These are phyloP conservation scores for Kwoniella shandongensis DNA, from an alignment of 768 basidiomycete genomes.

Conservation along the genomic window DNA sequence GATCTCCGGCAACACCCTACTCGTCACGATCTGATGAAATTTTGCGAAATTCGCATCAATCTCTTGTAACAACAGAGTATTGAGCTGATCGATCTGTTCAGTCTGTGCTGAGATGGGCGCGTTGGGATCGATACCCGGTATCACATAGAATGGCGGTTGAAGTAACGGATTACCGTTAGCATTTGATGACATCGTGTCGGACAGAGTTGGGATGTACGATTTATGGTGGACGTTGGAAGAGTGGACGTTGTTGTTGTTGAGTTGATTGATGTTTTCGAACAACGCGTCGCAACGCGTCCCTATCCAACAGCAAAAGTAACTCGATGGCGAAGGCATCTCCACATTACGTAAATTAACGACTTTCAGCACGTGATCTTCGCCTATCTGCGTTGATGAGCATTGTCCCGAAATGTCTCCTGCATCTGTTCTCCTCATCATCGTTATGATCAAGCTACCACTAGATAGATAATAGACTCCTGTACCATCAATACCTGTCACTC, in stretches of 20 bases:
- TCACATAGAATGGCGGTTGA: conserved; percentile 47
- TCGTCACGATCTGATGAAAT: conserved; percentile 80
- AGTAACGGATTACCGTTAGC: conserved; percentile 32
- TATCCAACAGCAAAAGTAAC: too few relatives aligned
- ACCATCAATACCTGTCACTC: too few relatives aligned
- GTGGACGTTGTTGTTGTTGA: not conserved
- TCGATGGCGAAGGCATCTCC: too few relatives aligned
- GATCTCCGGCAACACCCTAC: conserved; percentile 77
- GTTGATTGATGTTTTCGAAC: conserved; percentile 3
- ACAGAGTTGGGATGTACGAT: not conserved
- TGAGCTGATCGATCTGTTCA: conserved; percentile 92
- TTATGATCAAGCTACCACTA: too few relatives aligned
- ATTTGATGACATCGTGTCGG: not conserved
- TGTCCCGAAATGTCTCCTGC: too few relatives aligned
- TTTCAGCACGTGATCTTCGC: too few relatives aligned
- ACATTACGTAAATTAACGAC: too few relatives aligned
- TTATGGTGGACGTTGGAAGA: not conserved
- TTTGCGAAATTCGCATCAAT: conserved; percentile 91
- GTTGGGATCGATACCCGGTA: conserved; percentile 47
- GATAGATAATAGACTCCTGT: too few relatives aligned
- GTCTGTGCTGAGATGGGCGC: conserved; percentile 67
- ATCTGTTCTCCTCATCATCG: too few relatives aligned
- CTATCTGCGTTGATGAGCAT: too few relatives aligned
- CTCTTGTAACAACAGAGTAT: conserved; percentile 88
- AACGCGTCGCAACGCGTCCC: conserved; percentile 2